phyloP scores from a whole-genome alignment of 805 yeast genomes.

The Lipomyces mesembrius region DNA sequence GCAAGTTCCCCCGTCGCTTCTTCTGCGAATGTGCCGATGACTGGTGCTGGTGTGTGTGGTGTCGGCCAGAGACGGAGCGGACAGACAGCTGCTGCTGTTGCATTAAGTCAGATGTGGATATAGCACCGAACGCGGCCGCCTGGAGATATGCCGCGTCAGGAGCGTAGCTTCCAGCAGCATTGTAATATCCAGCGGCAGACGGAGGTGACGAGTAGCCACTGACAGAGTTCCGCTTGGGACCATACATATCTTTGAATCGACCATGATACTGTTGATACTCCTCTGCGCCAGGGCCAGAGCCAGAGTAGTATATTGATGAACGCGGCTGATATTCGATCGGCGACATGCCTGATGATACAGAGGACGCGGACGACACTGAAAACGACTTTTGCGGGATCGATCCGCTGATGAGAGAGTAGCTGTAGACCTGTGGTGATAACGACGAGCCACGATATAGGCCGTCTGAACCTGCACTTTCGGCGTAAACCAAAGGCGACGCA shows the following conservation, averaged over 20 bases:
- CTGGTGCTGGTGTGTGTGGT: constrained; percentile 1
- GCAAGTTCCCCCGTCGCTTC: constrained; percentile 70
- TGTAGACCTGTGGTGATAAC: constrained; percentile 5
- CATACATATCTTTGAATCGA: constrained; percentile 3
- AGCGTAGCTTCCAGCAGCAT: constrained; percentile 12
- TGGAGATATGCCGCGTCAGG: constrained; percentile 19
- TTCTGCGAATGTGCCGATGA: constrained; percentile 30
- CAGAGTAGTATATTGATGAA: constrained; percentile 6
- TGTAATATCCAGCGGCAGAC: constrained; percentile 22
- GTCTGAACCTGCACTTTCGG: constrained; percentile 8
- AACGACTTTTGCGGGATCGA: constrained; percentile 15
- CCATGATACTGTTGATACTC: constrained; percentile 5
- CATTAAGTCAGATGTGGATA: constrained; percentile 7
- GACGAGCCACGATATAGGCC: neutral
- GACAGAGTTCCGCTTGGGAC: neutral
- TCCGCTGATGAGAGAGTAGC: constrained; percentile 1
- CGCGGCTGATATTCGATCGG: constrained; percentile 26
- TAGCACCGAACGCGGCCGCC: constrained; percentile 10
- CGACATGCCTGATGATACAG: constrained; percentile 22
- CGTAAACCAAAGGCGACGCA: neutral
- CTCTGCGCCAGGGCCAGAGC: neutral
- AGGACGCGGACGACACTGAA: constrained; percentile 24
- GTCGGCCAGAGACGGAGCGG: constrained; percentile 8
- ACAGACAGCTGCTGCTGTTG: constrained; percentile 14
- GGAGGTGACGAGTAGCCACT: constrained; percentile 3